Percentiles rank a stretch among this genome's conserved stretches.
Evolutionary conservation across 2,329 filamentous ascomycete genomes (phyloP).

Genomic region (Apiospora arundinis): DNA sequence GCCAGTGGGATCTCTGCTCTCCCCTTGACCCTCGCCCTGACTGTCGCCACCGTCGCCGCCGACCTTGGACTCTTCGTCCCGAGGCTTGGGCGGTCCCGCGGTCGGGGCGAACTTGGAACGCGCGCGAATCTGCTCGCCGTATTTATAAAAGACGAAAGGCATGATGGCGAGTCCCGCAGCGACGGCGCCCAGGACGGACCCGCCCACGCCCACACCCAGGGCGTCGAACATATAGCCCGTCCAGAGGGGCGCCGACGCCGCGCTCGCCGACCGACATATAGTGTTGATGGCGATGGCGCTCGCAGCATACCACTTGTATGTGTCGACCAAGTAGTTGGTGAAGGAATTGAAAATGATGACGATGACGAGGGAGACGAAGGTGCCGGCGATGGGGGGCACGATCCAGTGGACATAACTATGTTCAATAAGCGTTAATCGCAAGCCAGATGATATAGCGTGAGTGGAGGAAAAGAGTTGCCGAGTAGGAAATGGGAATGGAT

Average conservation of each 20-base stretch:
- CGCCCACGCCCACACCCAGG: constrained; percentile 67
- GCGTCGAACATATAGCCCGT: constrained; percentile 65
- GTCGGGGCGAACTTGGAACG: constrained; percentile 46
- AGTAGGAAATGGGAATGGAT: too few species aligned
- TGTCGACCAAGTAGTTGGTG: constrained; percentile 61
- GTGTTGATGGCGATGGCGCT: constrained; percentile 70
- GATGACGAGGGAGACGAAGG: constrained; percentile 34
- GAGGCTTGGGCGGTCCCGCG: constrained; percentile 24
- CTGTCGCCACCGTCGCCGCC: neutral
- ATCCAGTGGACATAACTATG: constrained; percentile 35
- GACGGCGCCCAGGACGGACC: constrained; percentile 53
- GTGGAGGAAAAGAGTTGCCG: too few species aligned
- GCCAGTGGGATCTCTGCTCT: neutral
- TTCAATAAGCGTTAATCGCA: neutral
- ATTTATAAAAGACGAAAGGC: constrained; percentile 64
- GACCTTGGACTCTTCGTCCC: constrained; percentile 27
- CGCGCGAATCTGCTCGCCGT: constrained; percentile 49
- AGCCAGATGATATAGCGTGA: too few species aligned
- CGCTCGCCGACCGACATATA: constrained; percentile 61
- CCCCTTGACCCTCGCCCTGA: neutral
- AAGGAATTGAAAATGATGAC: constrained; percentile 58
- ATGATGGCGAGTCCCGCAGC: constrained; percentile 56
- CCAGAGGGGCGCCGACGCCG: constrained; percentile 65
- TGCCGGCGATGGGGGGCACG: constrained; percentile 31
- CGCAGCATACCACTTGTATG: constrained; percentile 64